A percentile compares a stretch with the other conserved stretches of the same genome.
These are phyloP conservation scores for Phytophthora citrophthora DNA, from an alignment of 352 stramenopile species.

Conservation along the genomic window DNA sequence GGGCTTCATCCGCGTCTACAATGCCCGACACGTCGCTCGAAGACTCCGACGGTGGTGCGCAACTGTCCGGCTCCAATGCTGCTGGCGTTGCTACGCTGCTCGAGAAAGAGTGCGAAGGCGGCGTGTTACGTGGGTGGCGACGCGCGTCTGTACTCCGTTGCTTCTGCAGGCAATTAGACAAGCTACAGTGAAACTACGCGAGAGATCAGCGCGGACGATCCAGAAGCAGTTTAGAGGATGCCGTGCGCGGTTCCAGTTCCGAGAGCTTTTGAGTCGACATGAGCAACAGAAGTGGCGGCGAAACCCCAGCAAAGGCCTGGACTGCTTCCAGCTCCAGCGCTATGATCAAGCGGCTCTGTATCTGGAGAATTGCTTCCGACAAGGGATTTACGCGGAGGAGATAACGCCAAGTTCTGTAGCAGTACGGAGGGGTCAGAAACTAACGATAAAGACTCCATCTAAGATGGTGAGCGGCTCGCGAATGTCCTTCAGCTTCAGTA, in stretches of 20 bases:
- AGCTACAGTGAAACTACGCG: slow-evolving; percentile 26
- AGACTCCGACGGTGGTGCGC: slow-evolving; percentile 37
- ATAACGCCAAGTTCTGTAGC: background rate
- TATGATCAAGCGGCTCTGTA: slow-evolving; percentile 56
- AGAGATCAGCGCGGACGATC: slow-evolving; percentile 39
- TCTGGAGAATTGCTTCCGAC: slow-evolving; percentile 53
- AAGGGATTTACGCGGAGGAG: slow-evolving; percentile 42
- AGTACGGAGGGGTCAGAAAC: background rate
- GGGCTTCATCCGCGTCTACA: slow-evolving; percentile 52
- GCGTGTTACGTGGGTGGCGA: slow-evolving; percentile 27
- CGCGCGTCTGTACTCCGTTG: slow-evolving; percentile 18
- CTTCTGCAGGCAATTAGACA: slow-evolving; percentile 24
- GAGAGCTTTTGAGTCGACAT: slow-evolving; percentile 33
- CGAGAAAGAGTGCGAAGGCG: slow-evolving; percentile 21
- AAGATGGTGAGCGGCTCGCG: slow-evolving; percentile 35
- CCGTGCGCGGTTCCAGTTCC: slow-evolving; percentile 39
- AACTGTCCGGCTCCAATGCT: slow-evolving; percentile 50
- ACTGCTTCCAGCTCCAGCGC: slow-evolving; percentile 39
- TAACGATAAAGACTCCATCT: background rate
- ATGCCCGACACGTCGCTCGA: slow-evolving; percentile 32
- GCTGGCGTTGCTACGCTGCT: slow-evolving; percentile 49
- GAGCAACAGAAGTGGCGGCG: slow-evolving; percentile 54
- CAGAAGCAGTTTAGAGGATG: slow-evolving; percentile 58
- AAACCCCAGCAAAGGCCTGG: slow-evolving; percentile 59
- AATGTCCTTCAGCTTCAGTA: slow-evolving; percentile 66